phyloP scores from a whole-genome alignment of 345 rosid genomes.

The Linum lewisii region DNA sequence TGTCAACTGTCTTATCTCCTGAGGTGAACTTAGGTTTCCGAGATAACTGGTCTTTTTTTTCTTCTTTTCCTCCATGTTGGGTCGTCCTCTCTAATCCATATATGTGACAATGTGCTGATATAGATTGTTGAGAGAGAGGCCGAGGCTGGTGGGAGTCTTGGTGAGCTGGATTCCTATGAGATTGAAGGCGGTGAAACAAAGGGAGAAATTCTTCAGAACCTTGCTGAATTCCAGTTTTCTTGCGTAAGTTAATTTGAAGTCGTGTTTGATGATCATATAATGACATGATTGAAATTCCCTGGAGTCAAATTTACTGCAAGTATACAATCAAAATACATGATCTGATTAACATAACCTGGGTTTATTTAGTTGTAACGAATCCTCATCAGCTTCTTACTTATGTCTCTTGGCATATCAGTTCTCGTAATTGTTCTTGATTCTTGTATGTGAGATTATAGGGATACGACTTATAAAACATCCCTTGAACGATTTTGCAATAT shows the following conservation, averaged over 20 bases:
- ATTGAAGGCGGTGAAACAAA: slow-evolving; percentile 96
- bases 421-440: too few species aligned
- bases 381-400: too few species aligned
- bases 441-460: too few species aligned
- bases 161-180: slow-evolving; percentile 87
- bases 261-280: neutral
- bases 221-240: slow-evolving; percentile 91
- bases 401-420: too few species aligned
- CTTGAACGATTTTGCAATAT: too few species aligned
- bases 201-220: slow-evolving; percentile 86
- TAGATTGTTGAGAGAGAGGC: slow-evolving; percentile 81
- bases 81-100: neutral
- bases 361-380: too few species aligned
- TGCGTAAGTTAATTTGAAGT: slow-evolving; percentile 47
- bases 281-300: neutral
- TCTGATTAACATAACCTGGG: too few species aligned
- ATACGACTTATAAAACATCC: too few species aligned
- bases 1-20: slow-evolving; percentile 79
- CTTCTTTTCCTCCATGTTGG: slow-evolving; percentile 8
- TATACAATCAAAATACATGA: neutral
- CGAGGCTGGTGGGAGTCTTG: slow-evolving; percentile 81
- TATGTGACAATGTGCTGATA: slow-evolving; percentile 8
- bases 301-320: neutral
- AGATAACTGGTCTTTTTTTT: neutral
- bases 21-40: slow-evolving; percentile 39